Evolutionary conservation across 2,329 filamentous ascomycete genomes (phyloP).

Genomic region (Fusarium albidum): DNA sequence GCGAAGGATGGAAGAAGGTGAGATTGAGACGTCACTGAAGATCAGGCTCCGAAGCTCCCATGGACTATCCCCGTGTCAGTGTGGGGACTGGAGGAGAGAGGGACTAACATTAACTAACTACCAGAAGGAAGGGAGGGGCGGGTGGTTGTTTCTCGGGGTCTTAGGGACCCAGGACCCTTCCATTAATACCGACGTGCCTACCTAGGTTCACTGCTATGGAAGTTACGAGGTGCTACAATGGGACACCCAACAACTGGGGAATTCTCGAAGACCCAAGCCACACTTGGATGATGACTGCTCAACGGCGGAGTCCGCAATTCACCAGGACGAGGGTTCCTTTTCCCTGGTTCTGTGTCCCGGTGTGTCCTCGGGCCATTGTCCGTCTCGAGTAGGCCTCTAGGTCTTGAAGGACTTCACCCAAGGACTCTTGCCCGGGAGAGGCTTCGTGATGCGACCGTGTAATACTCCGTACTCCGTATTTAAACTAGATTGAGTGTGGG

Average conservation of each 20-base stretch:
- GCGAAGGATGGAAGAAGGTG: conserved; percentile 12
- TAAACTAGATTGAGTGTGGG: neutral
- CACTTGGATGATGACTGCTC: conserved; percentile 22
- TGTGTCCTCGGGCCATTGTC: neutral
- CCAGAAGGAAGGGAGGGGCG: too few relatives aligned
- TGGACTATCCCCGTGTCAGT: conserved; percentile 12
- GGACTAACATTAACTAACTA: too few relatives aligned
- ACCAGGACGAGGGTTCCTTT: neutral
- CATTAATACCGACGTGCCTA: too few relatives aligned
- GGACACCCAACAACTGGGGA: too few relatives aligned
- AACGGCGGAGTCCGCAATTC: too few relatives aligned
- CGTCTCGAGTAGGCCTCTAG: neutral
- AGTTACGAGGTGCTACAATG: neutral
- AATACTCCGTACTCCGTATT: neutral
- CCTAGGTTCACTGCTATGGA: too few relatives aligned
- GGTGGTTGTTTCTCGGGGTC: neutral
- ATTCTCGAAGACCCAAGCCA: conserved; percentile 12
- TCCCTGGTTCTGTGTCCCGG: neutral
- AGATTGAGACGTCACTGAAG: conserved; percentile 36
- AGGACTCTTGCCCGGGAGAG: neutral
- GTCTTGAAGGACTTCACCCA: neutral
- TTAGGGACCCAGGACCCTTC: neutral
- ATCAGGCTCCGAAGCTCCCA: conserved; percentile 38
- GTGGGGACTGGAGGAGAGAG: neutral
- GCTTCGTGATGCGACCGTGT: conserved; percentile 8